Conservation (phyloP, 768 basidiomycete genomes). For the Trametes elegans region DNA sequence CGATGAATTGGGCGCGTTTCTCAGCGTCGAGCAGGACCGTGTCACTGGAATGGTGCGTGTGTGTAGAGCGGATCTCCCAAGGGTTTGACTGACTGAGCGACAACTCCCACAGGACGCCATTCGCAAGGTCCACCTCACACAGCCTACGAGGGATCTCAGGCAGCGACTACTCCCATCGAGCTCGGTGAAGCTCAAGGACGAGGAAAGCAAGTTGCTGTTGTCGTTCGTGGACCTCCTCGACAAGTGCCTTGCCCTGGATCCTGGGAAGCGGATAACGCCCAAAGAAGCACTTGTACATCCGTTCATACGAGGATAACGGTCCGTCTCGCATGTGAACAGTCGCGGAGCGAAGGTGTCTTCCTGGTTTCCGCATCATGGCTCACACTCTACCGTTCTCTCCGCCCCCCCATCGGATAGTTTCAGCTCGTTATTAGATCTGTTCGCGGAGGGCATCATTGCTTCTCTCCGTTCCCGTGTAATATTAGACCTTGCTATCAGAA, state of each 20-base stretch:
- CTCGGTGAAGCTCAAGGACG: conserved; percentile 79
- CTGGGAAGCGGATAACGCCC: conserved; percentile 82
- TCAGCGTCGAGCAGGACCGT: conserved; percentile 79
- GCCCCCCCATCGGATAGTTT: too few species aligned
- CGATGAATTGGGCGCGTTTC: conserved; percentile 88
- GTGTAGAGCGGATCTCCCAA: neutral
- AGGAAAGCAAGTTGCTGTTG: conserved; percentile 75
- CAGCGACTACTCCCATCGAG: conserved; percentile 79
- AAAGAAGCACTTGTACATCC: conserved; percentile 86
- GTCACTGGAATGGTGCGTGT: conserved; percentile 77
- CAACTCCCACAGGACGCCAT: conserved; percentile 61
- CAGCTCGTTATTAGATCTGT: too few species aligned
- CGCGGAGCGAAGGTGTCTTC: neutral
- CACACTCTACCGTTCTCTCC: neutral
- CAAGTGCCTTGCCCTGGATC: conserved; percentile 86
- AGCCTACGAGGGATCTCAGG: conserved; percentile 78
- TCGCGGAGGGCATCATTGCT: neutral
- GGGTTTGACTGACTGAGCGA: neutral
- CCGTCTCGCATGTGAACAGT: neutral
- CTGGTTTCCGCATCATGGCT: neutral
- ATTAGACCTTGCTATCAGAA: neutral
- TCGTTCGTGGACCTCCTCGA: conserved; percentile 90
- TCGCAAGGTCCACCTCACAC: conserved; percentile 79
- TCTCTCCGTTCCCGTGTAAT: conserved; percentile 4
- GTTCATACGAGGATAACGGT: conserved; percentile 64